Evolutionary conservation across 2,329 filamentous ascomycete species (phyloP).

Genomic region (Arthrobotrys megalospora): DNA sequence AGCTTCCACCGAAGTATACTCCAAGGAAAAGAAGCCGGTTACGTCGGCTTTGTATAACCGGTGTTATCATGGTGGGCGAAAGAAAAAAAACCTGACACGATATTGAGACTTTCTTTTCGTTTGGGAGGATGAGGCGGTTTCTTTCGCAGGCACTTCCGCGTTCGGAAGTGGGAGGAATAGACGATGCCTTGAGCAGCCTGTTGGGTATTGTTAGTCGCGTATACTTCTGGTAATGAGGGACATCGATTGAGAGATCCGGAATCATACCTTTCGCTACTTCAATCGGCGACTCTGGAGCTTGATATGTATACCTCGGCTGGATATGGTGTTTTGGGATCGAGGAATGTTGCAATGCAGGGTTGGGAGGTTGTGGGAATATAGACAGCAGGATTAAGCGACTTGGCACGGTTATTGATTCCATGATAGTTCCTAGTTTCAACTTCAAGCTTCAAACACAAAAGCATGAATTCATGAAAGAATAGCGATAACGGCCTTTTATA

Average conservation of each 20-base stretch:
- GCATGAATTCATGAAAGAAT: no score
- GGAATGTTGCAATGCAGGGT: no score
- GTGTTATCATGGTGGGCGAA: slow-evolving; percentile 9
- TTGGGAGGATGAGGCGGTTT: slow-evolving; percentile 21
- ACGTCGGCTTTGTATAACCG: neutral
- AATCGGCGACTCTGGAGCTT: no score
- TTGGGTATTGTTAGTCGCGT: neutral
- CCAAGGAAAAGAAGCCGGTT: slow-evolving; percentile 11
- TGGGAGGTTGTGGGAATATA: no score
- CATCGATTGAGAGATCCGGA: slow-evolving; percentile 1
- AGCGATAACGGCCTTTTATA: no score
- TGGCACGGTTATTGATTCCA: neutral
- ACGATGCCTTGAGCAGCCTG: slow-evolving; percentile 9
- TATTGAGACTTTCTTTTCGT: slow-evolving; percentile 5
- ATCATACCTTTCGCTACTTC: neutral
- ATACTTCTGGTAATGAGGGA: neutral
- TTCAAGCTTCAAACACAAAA: no score
- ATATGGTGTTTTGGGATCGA: no score
- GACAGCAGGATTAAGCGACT: neutral
- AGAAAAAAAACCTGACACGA: neutral
- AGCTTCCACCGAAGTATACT: neutral
- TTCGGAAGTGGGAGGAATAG: slow-evolving; percentile 1
- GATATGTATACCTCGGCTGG: no score
- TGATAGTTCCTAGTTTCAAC: no score
- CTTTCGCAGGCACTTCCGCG: slow-evolving; percentile 14